Evolutionary conservation across 2,329 filamentous ascomycete genomes (phyloP), one percentile per base, ranked within the genome.

Genomic region (Botryotinia globosa): DNA sequence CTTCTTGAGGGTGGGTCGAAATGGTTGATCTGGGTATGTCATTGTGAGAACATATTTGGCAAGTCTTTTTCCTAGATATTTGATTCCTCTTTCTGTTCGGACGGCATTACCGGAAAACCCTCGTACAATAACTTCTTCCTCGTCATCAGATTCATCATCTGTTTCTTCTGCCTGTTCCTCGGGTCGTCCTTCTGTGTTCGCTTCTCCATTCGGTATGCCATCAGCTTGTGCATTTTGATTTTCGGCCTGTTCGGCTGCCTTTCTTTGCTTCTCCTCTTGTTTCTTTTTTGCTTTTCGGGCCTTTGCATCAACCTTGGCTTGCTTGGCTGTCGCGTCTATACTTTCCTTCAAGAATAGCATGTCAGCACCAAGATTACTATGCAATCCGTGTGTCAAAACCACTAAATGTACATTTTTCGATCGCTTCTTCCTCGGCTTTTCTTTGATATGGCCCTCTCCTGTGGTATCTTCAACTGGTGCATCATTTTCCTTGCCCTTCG

Each of bases 301-400:
- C 80, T 87, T 90, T 54, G 90, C 89, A 81, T 93, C 91, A 67
- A 89, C 84, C 77, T 91, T 90, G 42, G 93, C 91, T 80, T 95
- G 90, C 77, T 85, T 91, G 6, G 91, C 91, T 4, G 93, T 90
- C 42, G 90, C 89, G 83, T 99, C 96, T 75, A 99, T 98, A 82
- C 94, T 97, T 82, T 99, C 96, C 80, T 99, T 99, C 81, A 99
- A 84, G 80, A 93, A 99, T 32, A 99, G 85, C 96, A 99, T 97
- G 81, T 99, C 96, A 34, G 94, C 92, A 8, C 96, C 94, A 20
- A 98, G 86, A 81, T 99, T 99, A 82, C 95, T 97, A 82, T 99
- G 96, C 75, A 99, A 82, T 0, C 96, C 96, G 83, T 99, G 96
- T 0, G 96, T 98, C 67, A 99, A 83, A 48, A 99, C 86, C 37